phyloP scores from a whole-genome alignment of 139 green algal species.

The Chlamydomonas incerta region DNA sequence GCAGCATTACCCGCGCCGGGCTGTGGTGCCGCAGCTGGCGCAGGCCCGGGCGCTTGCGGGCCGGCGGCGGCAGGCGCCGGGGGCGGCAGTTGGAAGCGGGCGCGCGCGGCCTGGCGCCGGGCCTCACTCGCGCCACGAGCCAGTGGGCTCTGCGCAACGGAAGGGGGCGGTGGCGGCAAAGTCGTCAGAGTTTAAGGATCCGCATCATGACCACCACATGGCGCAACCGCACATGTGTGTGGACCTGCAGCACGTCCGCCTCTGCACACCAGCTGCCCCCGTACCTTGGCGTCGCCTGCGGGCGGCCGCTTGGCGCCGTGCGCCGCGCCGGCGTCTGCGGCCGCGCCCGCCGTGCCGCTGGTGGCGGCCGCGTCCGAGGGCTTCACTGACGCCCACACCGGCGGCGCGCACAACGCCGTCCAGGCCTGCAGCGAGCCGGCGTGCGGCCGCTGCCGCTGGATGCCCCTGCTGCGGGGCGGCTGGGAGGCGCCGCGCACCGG shows the following conservation, averaged over 20 bases:
- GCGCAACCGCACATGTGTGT: too few relatives aligned
- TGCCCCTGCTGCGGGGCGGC: neutral
- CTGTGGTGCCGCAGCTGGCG: neutral
- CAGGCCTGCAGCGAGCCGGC: constrained; percentile 13
- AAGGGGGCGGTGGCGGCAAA: too few relatives aligned
- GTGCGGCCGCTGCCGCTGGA: neutral
- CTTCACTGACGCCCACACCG: neutral
- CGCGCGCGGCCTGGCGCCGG: neutral
- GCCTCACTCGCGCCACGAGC: neutral
- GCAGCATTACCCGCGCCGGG: neutral
- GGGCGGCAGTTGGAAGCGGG: neutral
- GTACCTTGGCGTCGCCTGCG: neutral
- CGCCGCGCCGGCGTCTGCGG: too few relatives aligned
- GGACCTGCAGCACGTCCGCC: too few relatives aligned
- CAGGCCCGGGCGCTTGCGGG: too few relatives aligned
- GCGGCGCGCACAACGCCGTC: neutral
- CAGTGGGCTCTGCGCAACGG: neutral
- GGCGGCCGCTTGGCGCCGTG: too few relatives aligned
- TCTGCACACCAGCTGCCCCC: too few relatives aligned
- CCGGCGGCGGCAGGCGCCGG: neutral
- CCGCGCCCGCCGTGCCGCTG: too few relatives aligned
- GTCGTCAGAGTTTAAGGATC: too few relatives aligned
- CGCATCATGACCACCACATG: too few relatives aligned
- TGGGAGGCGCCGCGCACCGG: too few relatives aligned
- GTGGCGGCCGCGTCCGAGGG: too few relatives aligned